A percentile compares a stretch with the other conserved stretches of the same genome.
These are phyloP conservation scores for Raddia guianensis DNA, from an alignment of 176 grass and related monocot species.

Conservation along the genomic window DNA sequence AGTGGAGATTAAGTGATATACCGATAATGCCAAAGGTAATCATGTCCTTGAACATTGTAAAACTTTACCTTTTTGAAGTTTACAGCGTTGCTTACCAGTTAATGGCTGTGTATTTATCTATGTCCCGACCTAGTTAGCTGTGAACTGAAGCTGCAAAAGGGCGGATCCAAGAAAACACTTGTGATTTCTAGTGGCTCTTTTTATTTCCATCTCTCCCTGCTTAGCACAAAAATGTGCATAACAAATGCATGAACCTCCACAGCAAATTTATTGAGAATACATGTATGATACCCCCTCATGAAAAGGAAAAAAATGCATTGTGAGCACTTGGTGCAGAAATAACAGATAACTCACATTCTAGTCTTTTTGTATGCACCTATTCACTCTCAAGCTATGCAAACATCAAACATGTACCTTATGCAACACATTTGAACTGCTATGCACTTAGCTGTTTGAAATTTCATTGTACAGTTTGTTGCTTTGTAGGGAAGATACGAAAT, in stretches of 20 bases:
- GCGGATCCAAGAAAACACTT: neutral
- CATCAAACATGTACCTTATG: conserved; percentile 1
- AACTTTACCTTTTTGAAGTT: conserved; percentile 16
- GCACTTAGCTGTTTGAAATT: conserved; percentile 20
- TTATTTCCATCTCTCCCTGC: neutral
- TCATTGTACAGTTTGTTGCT: conserved; percentile 19
- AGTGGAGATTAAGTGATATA: conserved; percentile 76
- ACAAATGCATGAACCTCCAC: neutral
- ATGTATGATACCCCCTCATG: neutral
- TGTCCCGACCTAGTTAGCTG: neutral
- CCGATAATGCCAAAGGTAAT: conserved; percentile 96
- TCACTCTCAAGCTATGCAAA: neutral
- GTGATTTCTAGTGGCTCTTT: neutral
- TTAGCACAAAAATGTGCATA: neutral
- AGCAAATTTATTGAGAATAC: neutral
- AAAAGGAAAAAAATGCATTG: neutral
- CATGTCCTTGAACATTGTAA: conserved; percentile 18
- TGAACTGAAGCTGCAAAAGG: conserved; percentile 7
- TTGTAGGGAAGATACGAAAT: conserved; percentile 88
- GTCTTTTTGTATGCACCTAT: neutral
- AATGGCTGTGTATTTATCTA: neutral
- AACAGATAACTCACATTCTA: neutral
- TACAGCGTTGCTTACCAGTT: conserved; percentile 10
- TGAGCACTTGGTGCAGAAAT: neutral
- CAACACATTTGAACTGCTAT: neutral